Base-by-base conservation (phyloP, 768 basidiomycete genomes). In the Russula lepida region DNA sequence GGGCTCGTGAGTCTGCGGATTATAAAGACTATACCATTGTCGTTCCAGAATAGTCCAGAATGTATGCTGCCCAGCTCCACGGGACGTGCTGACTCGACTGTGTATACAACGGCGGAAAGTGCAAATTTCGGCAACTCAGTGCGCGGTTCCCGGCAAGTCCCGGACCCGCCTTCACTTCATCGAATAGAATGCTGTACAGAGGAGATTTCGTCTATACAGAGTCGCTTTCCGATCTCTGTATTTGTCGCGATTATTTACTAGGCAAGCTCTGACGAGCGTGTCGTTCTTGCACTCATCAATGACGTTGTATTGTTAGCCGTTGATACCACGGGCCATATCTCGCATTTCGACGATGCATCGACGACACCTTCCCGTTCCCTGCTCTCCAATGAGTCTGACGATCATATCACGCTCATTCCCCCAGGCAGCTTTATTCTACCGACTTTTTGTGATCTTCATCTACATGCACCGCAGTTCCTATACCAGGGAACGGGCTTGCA, bases 401-500 rank as follows among this genome's bases (percentile, higher is more conserved):
- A 65, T 21, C 51, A 62, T 25, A 68, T 75, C 41, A 68, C 67
- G 1, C 51, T 64, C 6, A 68, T 88, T 13, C 80, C 81, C 3
- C 32, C 57, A 9, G 84, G 84, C n/a, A 78, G 74, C 55, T 90
- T 93, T 68, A 59, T 93, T 44, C 64, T 88, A n/a, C 89, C 92
- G 2, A 82, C 84, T 0, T 94, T 92, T 71, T 84, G 81, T 59
- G 92, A 94, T 71, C 76, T 91, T 5, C 92, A 94, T 69, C 78
- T 93, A 0, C 92, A 95, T 69, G 91, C 92, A 0, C 89, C 92
- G 1, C 93, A 95, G 69, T 93, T 88, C 69, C 76, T 93, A 35
- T 94, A 92, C 62, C 86, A 91, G 58, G 93, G 93, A 3, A 91
- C 84, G 1, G 92, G 92, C 0, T 78, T 94, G 4, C 88, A 95